Evolutionary conservation across 495 filamentous ascomycete genomes (phyloP), one percentile per base, ranked within the genome.

Genomic region (Astrothelium macrocarpum): DNA sequence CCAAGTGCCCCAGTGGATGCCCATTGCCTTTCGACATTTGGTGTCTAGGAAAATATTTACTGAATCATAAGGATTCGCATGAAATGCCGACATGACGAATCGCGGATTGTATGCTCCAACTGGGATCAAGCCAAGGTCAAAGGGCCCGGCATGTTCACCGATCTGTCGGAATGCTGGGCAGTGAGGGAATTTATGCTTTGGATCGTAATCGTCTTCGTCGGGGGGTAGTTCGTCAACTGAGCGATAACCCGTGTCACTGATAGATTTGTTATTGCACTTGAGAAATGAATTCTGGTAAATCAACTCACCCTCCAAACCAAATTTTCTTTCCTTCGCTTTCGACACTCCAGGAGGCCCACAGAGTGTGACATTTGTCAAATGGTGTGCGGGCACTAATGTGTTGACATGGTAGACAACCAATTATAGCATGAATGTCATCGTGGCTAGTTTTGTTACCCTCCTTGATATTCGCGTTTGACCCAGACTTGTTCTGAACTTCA

Each of bases 1-100:
- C 91, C 92, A 97, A 0, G 91, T 79, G 28, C 85, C 92, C 93
- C 93, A 97, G 70, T 97, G 93, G 65, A 97, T 96, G 16, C 82
- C 93, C 78, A 97, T 82, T 20, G 92, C 93, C 53, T 77, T 79
- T 71, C 85, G 81, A 77, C 94, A 98, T 65, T 83, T 83, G 20
- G 90, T 96, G 66, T 97, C 94, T 36, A 78, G 74, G 77, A 96
- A 96, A 65, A 98, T 98, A 65, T 91, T 87, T 59, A 96, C 93
- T 0, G 85, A 81, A 72, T 98, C 94, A 63, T 83, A 87, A 1
- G 94, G 94, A 74, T 95, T 88, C 9, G 89, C 90, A 73, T 98
- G 94, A 80, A 95, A 86, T 43, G 85, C 75, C 46, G 69, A 72
- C 71, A 77, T 74, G 62, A 76, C 70, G 26, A 34, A 84, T 53